Evolutionary conservation across 2,329 filamentous ascomycete species (phyloP), one percentile per base, ranked within the genome.

Genomic region (Curvularia spicifera): DNA sequence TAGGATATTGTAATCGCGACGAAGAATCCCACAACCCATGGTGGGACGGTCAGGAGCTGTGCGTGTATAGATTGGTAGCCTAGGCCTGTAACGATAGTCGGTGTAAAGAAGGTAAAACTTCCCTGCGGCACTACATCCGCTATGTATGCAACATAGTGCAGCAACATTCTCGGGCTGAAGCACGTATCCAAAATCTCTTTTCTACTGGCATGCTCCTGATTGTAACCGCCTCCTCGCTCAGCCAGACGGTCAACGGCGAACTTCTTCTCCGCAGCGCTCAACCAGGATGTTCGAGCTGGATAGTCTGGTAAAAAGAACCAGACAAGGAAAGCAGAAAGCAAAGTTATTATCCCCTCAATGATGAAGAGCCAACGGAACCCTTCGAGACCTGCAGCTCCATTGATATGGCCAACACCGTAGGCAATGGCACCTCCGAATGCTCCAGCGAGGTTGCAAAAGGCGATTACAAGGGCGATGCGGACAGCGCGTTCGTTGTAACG

Each of bases 41-140:
- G 87, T 1, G 87, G 87, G 0, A 90, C 85, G 0, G 87, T 88
- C 83, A 89, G 86, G 15, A 90, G 74, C 72, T 90, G 87, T 3
- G 87, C 85, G 50, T 80, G 71, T 8, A 88, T 77, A 49, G 83
- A 81, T 15, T 83, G 71, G 62, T 82, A 85, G 1, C 82, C 81
- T 2, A 85, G 69, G 0, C 85, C 86, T 1, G 81, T 81, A 49
- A 89, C 85, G 53, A 91, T 90, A 1, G 84, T 86, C 0, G 89
- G 89, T 0, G 89, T 82, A 73, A 82, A 90, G 77, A 76, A 79
- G 0, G 85, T 87, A 31, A 89, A 76, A 0, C 57, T 62, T 5
- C 53, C 46, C 40, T 51, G 53, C 20, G 46, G 53, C 37, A 39
- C 37, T 39, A 39, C n/a, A 31, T 49, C 44, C 26, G 44, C 52